These are phyloP conservation scores for Cyberlindnera veronae DNA, from an alignment of 805 yeast species.

Conservation along the genomic window DNA sequence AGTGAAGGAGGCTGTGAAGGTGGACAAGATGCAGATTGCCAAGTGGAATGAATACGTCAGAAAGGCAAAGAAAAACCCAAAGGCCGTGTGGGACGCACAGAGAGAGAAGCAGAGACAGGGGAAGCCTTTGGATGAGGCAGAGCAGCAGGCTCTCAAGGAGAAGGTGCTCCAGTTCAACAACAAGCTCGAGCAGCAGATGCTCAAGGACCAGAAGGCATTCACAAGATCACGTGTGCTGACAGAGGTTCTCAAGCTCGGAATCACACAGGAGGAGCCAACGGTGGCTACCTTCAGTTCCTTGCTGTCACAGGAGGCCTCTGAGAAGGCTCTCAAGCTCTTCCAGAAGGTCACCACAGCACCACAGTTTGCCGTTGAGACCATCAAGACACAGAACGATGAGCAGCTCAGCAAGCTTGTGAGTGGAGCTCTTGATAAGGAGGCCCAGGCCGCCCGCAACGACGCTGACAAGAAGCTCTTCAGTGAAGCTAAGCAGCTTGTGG, in stretches of 20 bases:
- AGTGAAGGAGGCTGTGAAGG: constrained; percentile 57
- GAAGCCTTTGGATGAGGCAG: constrained; percentile 16
- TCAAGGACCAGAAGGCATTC: constrained; percentile 21
- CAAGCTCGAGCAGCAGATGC: constrained; percentile 20
- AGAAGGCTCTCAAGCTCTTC: constrained; percentile 23
- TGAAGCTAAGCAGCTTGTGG: constrained; percentile 23
- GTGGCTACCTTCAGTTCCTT: constrained; percentile 9
- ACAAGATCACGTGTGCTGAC: constrained; percentile 20
- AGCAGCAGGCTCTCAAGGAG: constrained; percentile 17
- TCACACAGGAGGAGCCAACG: constrained; percentile 14
- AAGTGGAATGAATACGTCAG: constrained; percentile 75
- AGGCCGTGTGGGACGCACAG: constrained; percentile 34
- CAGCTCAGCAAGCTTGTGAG: constrained; percentile 10
- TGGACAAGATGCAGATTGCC: constrained; percentile 68
- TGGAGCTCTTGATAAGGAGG: constrained; percentile 14
- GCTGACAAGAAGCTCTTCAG: constrained; percentile 29
- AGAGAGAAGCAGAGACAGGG: constrained; percentile 36
- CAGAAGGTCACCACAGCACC: constrained; percentile 16
- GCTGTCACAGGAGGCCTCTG: constrained; percentile 21
- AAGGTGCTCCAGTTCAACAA: constrained; percentile 19
- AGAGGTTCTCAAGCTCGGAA: constrained; percentile 17
- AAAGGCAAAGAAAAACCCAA: constrained; percentile 47
- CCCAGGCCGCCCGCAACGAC: constrained; percentile 26
- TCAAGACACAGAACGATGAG: constrained; percentile 14
- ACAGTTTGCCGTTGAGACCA: constrained; percentile 13